A percentile compares a stretch with the other conserved stretches of the same genome.
Conservation (phyloP, 352 stramenopile genomes). For the Pythium monospermum region DNA sequence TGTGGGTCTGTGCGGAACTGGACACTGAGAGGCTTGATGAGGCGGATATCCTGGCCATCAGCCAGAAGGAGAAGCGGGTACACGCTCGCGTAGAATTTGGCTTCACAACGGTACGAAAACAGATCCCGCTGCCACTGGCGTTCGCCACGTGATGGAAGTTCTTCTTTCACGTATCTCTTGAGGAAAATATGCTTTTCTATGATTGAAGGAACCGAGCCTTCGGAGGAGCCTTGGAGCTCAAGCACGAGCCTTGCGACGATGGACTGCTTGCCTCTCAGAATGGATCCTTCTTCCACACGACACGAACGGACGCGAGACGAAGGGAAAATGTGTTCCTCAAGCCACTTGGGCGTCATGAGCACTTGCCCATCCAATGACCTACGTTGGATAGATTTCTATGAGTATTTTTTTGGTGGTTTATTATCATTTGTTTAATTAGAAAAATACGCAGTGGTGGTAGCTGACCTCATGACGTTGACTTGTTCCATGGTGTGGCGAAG, state of each 20-base stretch:
- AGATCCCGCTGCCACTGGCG: slow-evolving; percentile 56
- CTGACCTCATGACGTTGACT: slow-evolving; percentile 53
- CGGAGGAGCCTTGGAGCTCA: slow-evolving; percentile 7
- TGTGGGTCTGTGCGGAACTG: slow-evolving; percentile 29
- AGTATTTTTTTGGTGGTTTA: too few species aligned
- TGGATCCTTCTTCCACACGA: slow-evolving; percentile 28
- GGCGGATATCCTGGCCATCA: slow-evolving; percentile 22
- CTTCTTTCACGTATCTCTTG: slow-evolving; percentile 56
- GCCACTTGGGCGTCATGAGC: slow-evolving; percentile 42
- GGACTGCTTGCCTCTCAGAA: slow-evolving; percentile 54
- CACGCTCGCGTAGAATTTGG: slow-evolving; percentile 50
- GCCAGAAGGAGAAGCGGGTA: slow-evolving; percentile 27
- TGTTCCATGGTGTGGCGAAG: slow-evolving; percentile 42
- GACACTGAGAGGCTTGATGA: slow-evolving; percentile 48
- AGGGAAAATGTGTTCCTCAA: slow-evolving; percentile 32
- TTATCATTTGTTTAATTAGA: too few species aligned
- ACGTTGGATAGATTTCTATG: slow-evolving; percentile 15
- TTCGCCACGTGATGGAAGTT: slow-evolving; percentile 36
- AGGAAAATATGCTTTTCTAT: slow-evolving; percentile 38
- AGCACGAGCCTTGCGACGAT: slow-evolving; percentile 36
- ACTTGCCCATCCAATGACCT: slow-evolving; percentile 45
- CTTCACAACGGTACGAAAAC: slow-evolving; percentile 53
- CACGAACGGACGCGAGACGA: slow-evolving; percentile 6
- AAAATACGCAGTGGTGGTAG: slow-evolving; percentile 11
- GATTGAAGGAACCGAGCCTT: neutral